Conservation (phyloP, 164 flowering plant genomes). For the Vitis vinifera region DNA sequence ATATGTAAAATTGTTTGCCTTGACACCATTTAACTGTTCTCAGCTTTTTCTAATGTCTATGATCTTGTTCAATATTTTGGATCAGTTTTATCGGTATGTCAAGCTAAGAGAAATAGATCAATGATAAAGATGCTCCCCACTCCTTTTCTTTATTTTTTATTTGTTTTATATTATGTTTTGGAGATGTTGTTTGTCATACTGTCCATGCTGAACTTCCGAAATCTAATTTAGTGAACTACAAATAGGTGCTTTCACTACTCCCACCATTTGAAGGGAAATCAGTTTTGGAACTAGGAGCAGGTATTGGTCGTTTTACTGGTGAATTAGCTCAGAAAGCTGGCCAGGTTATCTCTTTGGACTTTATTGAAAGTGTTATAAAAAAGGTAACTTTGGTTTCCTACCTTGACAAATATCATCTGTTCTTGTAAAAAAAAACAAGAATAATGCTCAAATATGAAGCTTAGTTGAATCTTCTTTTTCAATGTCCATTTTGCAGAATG, state of each 20-base stretch:
- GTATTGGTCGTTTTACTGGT: constrained; percentile 94
- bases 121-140: no score
- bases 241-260: constrained; percentile 81
- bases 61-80: no score
- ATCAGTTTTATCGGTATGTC: no score
- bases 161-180: background rate
- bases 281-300: constrained; percentile 89
- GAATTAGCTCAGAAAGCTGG: constrained; percentile 85
- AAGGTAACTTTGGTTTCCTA: constrained; percentile 45
- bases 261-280: constrained; percentile 81
- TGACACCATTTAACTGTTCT: background rate
- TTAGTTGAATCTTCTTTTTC: constrained; percentile 6
- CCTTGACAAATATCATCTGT: background rate
- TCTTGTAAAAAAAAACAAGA: background rate
- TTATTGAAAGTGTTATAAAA: constrained; percentile 82
- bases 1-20: background rate
- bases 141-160: background rate
- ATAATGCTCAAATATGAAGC: background rate
- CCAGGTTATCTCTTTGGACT: constrained; percentile 74
- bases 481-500: constrained; percentile 58
- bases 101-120: no score
- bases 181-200: background rate
- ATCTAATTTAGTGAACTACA: background rate
- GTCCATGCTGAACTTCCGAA: background rate
- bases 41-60: background rate